A percentile compares a stretch with the other conserved stretches of the same genome.
phyloP scores from a whole-genome alignment of 495 filamentous ascomycete genomes.

The Xylaria castorea region DNA sequence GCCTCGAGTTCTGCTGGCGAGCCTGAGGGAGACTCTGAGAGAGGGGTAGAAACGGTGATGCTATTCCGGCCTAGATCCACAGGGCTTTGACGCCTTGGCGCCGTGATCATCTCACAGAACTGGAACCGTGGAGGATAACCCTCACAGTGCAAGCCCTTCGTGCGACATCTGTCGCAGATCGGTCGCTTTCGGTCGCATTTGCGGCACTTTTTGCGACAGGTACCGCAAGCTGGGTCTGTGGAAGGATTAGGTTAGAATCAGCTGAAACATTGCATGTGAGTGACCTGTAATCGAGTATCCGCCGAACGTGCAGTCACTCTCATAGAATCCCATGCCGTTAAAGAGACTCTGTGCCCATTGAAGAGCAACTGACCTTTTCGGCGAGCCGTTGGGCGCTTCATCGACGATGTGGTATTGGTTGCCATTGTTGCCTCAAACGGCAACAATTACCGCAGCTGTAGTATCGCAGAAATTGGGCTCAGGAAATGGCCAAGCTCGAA shows the following conservation, averaged over 20 bases:
- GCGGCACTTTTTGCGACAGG: constrained; percentile 8
- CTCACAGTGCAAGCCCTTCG: constrained; percentile 5
- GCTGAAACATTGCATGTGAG: neutral
- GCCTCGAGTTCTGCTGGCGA: neutral
- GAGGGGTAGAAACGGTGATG: neutral
- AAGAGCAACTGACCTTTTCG: constrained; percentile 4
- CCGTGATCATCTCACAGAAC: constrained; percentile 7
- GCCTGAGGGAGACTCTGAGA: neutral
- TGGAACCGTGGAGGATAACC: constrained; percentile 3
- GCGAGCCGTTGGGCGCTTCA: constrained; percentile 1
- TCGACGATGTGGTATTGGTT: neutral
- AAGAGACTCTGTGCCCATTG: no score
- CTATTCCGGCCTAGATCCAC: neutral
- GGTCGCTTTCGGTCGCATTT: constrained; percentile 10
- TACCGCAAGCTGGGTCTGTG: constrained; percentile 1
- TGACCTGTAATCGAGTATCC: neutral
- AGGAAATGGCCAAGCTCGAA: neutral
- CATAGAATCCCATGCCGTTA: neutral
- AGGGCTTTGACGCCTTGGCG: neutral
- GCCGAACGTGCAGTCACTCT: neutral
- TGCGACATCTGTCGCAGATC: constrained; percentile 4
- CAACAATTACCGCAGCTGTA: constrained; percentile 2
- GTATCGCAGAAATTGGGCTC: neutral
- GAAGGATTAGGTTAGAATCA: neutral
- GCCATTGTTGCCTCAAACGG: constrained; percentile 4